These are phyloP conservation scores for Phytopythium boreale DNA, from an alignment of 352 stramenopile species.

Conservation along the genomic window DNA sequence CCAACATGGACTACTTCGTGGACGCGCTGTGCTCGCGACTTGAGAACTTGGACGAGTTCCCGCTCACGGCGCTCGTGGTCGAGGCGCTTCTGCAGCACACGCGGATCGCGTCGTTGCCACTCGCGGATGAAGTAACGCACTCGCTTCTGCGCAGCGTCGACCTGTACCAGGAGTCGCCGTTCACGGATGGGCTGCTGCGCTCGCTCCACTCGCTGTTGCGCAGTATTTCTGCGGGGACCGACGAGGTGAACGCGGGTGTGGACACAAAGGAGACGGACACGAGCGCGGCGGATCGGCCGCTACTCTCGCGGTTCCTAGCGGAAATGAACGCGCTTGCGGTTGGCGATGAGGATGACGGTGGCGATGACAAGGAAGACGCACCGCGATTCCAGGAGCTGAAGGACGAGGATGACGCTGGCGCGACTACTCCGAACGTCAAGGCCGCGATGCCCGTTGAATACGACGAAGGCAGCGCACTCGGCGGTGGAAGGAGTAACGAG, in stretches of 20 bases:
- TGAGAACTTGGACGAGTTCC: conserved; percentile 63
- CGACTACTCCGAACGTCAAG: conserved; percentile 34
- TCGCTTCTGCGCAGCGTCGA: conserved; percentile 75
- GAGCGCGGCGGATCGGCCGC: conserved; percentile 8
- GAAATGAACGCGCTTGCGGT: conserved; percentile 58
- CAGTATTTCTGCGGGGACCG: conserved; percentile 31
- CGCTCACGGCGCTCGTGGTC: conserved; percentile 72
- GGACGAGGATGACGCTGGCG: conserved; percentile 4
- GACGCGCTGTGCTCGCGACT: conserved; percentile 73
- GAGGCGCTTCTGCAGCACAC: conserved; percentile 67
- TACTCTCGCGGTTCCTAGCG: conserved; percentile 50
- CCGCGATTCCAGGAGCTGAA: conserved; percentile 14
- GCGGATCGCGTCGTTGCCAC: conserved; percentile 57
- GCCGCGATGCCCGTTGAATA: conserved; percentile 71
- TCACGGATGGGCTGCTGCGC: conserved; percentile 46
- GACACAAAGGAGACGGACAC: background rate
- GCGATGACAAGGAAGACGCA: conserved; percentile 18
- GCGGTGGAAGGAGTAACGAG: conserved; percentile 9
- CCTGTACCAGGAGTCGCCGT: conserved; percentile 61
- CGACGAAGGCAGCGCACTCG: conserved; percentile 25
- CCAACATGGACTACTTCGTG: conserved; percentile 89
- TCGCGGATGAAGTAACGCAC: conserved; percentile 72
- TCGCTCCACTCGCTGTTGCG: conserved; percentile 57
- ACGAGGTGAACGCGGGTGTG: conserved; percentile 11
- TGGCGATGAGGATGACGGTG: conserved; percentile 26